Percentiles rank a stretch among this genome's conserved stretches.
phyloP scores from a whole-genome alignment of 345 rosid genomes.

The Eutrema yunnanense region DNA sequence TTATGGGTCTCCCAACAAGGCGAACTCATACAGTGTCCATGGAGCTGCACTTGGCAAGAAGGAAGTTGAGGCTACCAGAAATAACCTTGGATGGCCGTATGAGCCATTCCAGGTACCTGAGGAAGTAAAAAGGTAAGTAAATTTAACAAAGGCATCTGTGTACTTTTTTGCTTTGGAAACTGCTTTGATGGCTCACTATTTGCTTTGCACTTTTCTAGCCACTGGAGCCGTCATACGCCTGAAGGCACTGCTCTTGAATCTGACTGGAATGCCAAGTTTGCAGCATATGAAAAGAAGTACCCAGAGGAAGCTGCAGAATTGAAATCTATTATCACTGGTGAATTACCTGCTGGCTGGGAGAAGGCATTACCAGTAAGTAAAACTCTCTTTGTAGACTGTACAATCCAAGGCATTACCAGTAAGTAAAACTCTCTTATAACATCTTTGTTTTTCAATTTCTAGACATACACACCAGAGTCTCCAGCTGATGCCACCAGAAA shows the following conservation, averaged over 20 bases:
- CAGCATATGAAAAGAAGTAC: constrained; percentile 87
- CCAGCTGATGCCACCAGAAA: constrained; percentile 95
- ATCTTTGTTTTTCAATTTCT: constrained; percentile 16
- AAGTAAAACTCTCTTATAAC: constrained; percentile 28
- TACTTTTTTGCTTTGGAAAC: neutral
- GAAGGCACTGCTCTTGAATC: constrained; percentile 75
- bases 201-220: constrained; percentile 42
- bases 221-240: constrained; percentile 86
- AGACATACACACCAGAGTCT: constrained; percentile 84
- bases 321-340: constrained; percentile 70
- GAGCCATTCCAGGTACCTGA: constrained; percentile 97
- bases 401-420: constrained; percentile 60
- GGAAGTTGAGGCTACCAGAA: constrained; percentile 99
- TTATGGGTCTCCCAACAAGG: constrained; percentile 95
- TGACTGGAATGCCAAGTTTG: constrained; percentile 83
- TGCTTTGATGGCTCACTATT: neutral
- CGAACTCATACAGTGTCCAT: constrained; percentile 92
- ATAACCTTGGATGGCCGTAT: constrained; percentile 90
- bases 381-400: neutral
- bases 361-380: constrained; percentile 83
- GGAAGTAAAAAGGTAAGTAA: constrained; percentile 74
- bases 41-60: constrained; percentile 96
- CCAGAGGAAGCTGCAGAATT: constrained; percentile 88
- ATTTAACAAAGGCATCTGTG: neutral
- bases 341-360: constrained; percentile 89